Evolutionary conservation across 352 stramenopile genomes (phyloP).

Genomic region (Globisporangium orthogonon): DNA sequence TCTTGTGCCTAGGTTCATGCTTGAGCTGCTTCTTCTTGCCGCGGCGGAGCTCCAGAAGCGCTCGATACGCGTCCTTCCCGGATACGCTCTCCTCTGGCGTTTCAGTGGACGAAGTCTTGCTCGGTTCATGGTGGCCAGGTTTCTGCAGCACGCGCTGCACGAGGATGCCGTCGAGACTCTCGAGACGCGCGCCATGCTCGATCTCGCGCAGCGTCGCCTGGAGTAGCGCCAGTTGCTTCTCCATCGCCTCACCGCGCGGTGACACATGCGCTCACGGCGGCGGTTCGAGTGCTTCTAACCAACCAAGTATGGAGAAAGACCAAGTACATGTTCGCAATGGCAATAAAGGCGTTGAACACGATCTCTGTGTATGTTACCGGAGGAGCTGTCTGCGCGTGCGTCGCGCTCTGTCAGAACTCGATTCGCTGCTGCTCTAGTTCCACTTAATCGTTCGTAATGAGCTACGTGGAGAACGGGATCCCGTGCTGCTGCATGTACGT

Average conservation of each 20-base stretch:
- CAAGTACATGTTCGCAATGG: too few relatives aligned
- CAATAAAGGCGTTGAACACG: too few relatives aligned
- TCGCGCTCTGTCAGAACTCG: too few relatives aligned
- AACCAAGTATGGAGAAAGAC: too few relatives aligned
- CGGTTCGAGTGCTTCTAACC: too few relatives aligned
- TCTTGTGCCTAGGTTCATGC: neutral
- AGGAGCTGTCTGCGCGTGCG: too few relatives aligned
- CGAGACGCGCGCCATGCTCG: conserved; percentile 41
- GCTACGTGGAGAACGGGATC: conserved; percentile 33
- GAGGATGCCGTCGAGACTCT: conserved; percentile 41
- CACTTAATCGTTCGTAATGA: too few relatives aligned
- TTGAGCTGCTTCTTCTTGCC: conserved; percentile 12
- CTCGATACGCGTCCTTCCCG: conserved; percentile 33
- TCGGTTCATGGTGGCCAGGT: neutral
- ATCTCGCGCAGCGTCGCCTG: conserved; percentile 45
- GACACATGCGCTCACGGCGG: too few relatives aligned
- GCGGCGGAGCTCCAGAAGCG: conserved; percentile 26
- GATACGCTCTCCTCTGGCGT: conserved; percentile 9
- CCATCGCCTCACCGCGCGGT: conserved; percentile 3
- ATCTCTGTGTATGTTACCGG: too few relatives aligned
- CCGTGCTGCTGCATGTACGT: conserved; percentile 82
- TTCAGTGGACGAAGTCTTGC: neutral
- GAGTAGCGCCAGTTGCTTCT: conserved; percentile 30
- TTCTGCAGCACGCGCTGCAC: conserved; percentile 42
- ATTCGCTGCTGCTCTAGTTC: too few relatives aligned